Base-by-base conservation (phyloP, 2,329 filamentous ascomycete genomes). In the Calonectria henricotiae region DNA sequence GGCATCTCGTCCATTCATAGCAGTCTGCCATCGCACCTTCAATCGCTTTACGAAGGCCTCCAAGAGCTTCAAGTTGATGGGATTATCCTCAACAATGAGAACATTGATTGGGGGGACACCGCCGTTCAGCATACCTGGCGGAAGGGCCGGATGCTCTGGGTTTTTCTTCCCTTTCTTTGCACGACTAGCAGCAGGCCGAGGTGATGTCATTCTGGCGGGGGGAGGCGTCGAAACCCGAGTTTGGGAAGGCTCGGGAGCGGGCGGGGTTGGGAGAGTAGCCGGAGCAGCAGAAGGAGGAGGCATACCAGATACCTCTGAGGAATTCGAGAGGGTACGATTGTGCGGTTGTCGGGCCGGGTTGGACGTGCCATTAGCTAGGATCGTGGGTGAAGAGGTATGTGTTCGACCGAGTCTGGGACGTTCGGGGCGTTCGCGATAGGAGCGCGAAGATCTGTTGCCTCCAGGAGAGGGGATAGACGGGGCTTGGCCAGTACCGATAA, bases 61-160 rank as follows among this genome's bases (percentile, higher is more conserved):
- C 41, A 99, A 86, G 11, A 99, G 90, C 78, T 94, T 94, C 75
- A 98, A 86, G 80, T 98, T 99, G 87, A 99, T 98, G 73, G 96
- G 95, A 82, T 99, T 99, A 84, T 99, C 96, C 85, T 99, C 96
- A 15, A 99, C 96, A 71, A 99, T 98, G 49, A 99, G 87, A 8
- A 98, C 95, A 76, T 97, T 98, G 84, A 99, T 98, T 1, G 96
- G 96, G 8, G 96, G 96, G 0, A 98, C 94, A 1, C 91, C 91
- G 65, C 92, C 92, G 75, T 96, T 94, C 32, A 97, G 88, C 77
- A 94, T 87, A 35, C 89, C 91, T 4, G 91, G 86, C 30, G 89
- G 88, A 70, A 92, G 79, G 13, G 80, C 82, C 1, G 86, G 80
- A 62, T 83, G 80, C 23, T 85, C 84, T 35, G 80, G 79, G 32